A percentile compares a stretch with the other conserved stretches of the same genome.
Conservation (phyloP, 371 early-diverging fungal genomes). For the Ordospora pajunii region DNA sequence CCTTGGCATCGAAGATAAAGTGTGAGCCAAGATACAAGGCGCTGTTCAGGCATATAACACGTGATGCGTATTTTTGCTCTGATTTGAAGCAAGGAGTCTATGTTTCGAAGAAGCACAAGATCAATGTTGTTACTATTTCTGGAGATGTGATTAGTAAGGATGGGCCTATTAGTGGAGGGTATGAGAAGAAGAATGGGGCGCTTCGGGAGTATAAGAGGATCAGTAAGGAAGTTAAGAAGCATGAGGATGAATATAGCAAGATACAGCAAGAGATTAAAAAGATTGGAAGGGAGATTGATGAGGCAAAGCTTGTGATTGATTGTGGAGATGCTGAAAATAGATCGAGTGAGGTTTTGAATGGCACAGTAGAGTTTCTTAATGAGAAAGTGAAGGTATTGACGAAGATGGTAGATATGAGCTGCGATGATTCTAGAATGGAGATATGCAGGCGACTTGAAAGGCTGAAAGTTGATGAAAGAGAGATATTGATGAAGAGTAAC, state of each 20-base stretch:
- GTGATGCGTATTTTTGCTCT: slow-evolving; percentile 36
- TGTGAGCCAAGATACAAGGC: slow-evolving; percentile 35
- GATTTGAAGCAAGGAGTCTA: slow-evolving; percentile 46
- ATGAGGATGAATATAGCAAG: not conserved
- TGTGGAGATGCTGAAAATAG: not conserved
- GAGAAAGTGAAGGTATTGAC: slow-evolving; percentile 22
- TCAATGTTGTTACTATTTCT: slow-evolving; percentile 55
- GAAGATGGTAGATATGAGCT: not conserved
- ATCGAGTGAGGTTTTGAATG: not conserved
- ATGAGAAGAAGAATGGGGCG: slow-evolving; percentile 28
- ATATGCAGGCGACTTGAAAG: not conserved
- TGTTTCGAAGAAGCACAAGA: slow-evolving; percentile 36
- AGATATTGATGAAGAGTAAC: not conserved
- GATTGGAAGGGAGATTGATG: slow-evolving; percentile 11
- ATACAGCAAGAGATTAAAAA: slow-evolving; percentile 1
- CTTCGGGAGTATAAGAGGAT: slow-evolving; percentile 38
- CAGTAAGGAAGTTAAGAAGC: slow-evolving; percentile 23
- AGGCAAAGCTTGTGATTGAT: not conserved
- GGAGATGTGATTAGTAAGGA: slow-evolving; percentile 53
- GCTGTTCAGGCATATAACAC: slow-evolving; percentile 46
- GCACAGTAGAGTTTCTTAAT: not conserved
- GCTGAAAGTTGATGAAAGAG: not conserved
- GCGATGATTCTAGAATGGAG: not conserved
- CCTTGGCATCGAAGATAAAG: slow-evolving; percentile 26
- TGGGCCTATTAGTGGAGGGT: slow-evolving; percentile 59